Percentiles rank a stretch among this genome's conserved stretches.
phyloP scores from a whole-genome alignment of 495 filamentous ascomycete genomes.

The Neurospora sp. region DNA sequence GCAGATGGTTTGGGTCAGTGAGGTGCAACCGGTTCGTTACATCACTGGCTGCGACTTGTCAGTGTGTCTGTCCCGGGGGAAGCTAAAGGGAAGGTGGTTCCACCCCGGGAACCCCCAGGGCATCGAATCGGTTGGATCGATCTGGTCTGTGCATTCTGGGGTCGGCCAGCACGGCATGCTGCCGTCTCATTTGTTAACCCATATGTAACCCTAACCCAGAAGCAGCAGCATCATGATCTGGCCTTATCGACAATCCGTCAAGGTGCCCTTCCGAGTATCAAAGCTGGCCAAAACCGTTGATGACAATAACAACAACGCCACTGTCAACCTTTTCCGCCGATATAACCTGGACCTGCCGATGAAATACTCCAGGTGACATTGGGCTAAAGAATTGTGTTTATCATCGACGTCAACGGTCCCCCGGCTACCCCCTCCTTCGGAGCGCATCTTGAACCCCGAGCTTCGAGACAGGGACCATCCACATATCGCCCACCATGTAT shows the following conservation, averaged over 20 bases:
- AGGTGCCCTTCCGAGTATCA: background rate
- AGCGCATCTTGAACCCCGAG: background rate
- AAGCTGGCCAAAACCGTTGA: background rate
- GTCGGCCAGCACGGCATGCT: background rate
- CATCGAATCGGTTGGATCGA: background rate
- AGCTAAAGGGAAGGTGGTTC: background rate
- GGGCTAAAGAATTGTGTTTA: background rate
- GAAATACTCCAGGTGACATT: conserved; percentile 5
- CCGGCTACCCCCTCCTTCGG: background rate
- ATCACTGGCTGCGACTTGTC: conserved; percentile 5
- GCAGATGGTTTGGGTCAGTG: background rate
- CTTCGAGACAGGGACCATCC: background rate
- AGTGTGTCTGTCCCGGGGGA: background rate
- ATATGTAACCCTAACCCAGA: conserved; percentile 20
- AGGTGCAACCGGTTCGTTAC: conserved; percentile 6
- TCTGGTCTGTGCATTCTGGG: background rate
- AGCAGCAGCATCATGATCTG: conserved; percentile 21
- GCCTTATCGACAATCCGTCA: conserved; percentile 14
- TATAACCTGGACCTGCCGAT: background rate
- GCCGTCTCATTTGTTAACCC: background rate
- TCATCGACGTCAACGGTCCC: background rate
- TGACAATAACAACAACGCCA: conserved; percentile 1
- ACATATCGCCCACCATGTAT: conserved; percentile 56
- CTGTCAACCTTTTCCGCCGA: background rate
- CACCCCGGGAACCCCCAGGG: background rate